Base-by-base conservation (phyloP, 768 basidiomycete species). In the Rhizopogon salebrosus region DNA sequence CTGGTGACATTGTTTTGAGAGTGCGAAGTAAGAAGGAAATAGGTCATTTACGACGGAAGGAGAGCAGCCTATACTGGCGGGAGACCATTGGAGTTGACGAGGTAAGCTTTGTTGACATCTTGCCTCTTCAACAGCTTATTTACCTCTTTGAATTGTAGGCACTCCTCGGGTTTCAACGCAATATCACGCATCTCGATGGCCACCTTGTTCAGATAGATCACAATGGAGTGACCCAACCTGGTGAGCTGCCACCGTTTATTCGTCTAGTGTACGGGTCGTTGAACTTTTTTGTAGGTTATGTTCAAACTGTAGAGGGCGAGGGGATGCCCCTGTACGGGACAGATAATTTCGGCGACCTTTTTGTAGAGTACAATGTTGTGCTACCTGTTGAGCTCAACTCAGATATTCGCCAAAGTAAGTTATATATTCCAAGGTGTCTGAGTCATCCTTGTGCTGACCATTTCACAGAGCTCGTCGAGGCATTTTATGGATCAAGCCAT, bases 121-220 rank as follows among this genome's bases (percentile, higher is more conserved):
- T 14, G 8, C 3, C 5, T 27, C 10, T 20, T 8, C 14, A 5
- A 24, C 41, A 10, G 22, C 10, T 20, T 46, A 22, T 10, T 20
- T 34, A 10, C 20, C 31, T 38, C 10, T 39, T 18, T 13, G 24
- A 11, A 36, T 31, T 56, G 45, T 39, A 98, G 95, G 95, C 95
- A 13, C 71, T 98, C n/a, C 77, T 99, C 23, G 97, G 97, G n/a
- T 98, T 99, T 71, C 80, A 92, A 64, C 84, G 85, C 37, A 93
- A 93, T 62, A 69, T 99, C 51, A 92, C 89, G 3, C 94, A 95
- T 70, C 76, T 99, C 54, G 97, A 98, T 62, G 95, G 93, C 4
- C 88, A 88, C 64, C 70, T 76, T 27, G 79, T 98, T 35, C 73
- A 76, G 48, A 71, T 98, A 9, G 76, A 76, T 37, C 79, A 93